Base-by-base conservation (phyloP, 306 rosid genomes). In the Senna siamea region DNA sequence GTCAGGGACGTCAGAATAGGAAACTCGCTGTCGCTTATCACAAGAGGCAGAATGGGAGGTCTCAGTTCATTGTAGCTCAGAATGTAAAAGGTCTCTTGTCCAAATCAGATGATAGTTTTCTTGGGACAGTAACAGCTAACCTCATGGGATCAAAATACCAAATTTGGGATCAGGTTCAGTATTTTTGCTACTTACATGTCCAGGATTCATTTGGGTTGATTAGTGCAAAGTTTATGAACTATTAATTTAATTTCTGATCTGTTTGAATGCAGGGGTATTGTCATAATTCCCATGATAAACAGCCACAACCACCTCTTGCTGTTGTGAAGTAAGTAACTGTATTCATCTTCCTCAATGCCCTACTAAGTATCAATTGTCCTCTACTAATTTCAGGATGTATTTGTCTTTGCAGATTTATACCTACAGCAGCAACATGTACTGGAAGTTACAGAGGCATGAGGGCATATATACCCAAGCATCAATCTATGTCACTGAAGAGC, bases 391-490 rank as follows among this genome's bases (percentile, higher is more conserved):
- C 26, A 41, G 38, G 26, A 18, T 52, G 64, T 76, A 44, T 28
- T 59, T 75, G 22, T 41, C 7, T 44, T 54, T 74, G 76, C 86
- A 93, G 98, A 64, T 94, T 82, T 75, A 67, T 73, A 34, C 96
- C 97, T 18, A 91, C 98, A 14, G 64, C 85, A 51, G 72, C 91
- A 52, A 88, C 97, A 14, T 94, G 95, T 81, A 85, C 88, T 12
- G 97, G 98, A 75, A 89, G 91, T 74, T 89, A 88, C 81, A 86
- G 97, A 79, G 85, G 89, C 78, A 84, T 91, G 72, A 89, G 81
- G 79, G 88, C 91, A 38, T 91, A 79, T 64, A 72, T 91, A 57
- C 91, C 98, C 57, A 94, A 85, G 77, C 93, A 91, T 78, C 98
- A 91, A 78, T 81, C 91, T 2, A 82, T 85, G 89, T 84, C 80